Evolutionary conservation across 2,329 filamentous ascomycete species (phyloP), one percentile per base, ranked within the genome.

Genomic region (Teratosphaeria nubilosa): DNA sequence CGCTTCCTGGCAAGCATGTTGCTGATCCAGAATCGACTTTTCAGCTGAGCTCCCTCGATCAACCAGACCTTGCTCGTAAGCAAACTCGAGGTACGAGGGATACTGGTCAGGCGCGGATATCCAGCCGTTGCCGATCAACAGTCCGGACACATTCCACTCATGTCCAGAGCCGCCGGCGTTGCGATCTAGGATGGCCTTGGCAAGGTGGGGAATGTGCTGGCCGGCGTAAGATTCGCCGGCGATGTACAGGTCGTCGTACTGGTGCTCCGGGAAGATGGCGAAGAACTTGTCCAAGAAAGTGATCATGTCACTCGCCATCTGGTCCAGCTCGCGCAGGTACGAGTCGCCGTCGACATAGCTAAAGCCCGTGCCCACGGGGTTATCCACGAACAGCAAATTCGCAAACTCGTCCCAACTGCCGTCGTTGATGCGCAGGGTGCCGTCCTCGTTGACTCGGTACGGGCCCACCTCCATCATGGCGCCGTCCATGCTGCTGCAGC

Each of bases 361-460:
- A 77, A 88, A 99, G 2, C 94, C 94, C 1, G 92, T 96, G 13
- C 94, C 95, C 37, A 97, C 91, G 0, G 94, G 94, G 70, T 97
- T 95, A 70, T 99, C 94, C 60, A 99, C 90, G 70, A 99, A 99
- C 59, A 99, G 83, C 55, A 99, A 75, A 69, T 99, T 99, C 63
- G 94, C 90, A 69, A 97, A 99, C 76, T 99, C 92, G 73, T 96
- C 88, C 95, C 95, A 99, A 0, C 91, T 91, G n/a, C 94, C 94
- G 57, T 95, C 87, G 72, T 96, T 96, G 72, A 90, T 85, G 59
- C 78, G 79, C 58, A 99, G 77, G 68, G 86, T 80, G 74, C 81
- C 74, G 32, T 87, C 82, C 64, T 92, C 82, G 69, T 87, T 86
- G 58, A 99, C 77, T 63, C 94, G 81, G 73, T 96, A 99, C 1